Base-by-base conservation (phyloP, 345 rosid genomes). In the Iberis pinnata region DNA sequence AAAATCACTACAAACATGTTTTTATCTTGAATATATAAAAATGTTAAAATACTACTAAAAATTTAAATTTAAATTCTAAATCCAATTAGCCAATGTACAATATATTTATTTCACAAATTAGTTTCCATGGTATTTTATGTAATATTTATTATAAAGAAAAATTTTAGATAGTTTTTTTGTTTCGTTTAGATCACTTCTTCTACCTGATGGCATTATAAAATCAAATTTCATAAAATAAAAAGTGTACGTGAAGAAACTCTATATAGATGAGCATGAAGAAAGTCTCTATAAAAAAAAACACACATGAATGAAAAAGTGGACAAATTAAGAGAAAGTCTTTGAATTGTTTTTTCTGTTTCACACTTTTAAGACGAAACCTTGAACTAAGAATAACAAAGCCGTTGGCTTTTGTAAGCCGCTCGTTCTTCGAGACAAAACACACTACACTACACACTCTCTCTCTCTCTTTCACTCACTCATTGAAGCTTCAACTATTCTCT, bases 361-460 rank as follows among this genome's bases (percentile, higher is more conserved):
- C 70, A 66, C 65, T 66, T 63, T n/a, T 27, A 26, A 55, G 18
- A 55, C 43, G 49, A 51, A 58, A 58, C 54, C 60, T 37, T 58
- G 44, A 26, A 51, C 59, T 38, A 20, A 60, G 55, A 46, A 53
- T 12, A 47, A 60, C 57, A 39, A 52, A 54, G 72, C 64, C 64
- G 58, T 36, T 64, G 64, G 64, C 70, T 49, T 56, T 58, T 55
- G 49, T 58, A 49, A 50, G 58, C 72, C 62, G 72, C 72, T 60
- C 67, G 65, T 60, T 47, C 72, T 67, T 60, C 72, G 67, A 67
- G 72, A 60, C 72, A 53, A 60, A 48, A 54, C 51, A 60, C 46
- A 54, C 54, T 25, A 32, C 37, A 44, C 60, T 7, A 36, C 60
- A 7, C 36, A 38, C 46, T 35, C 42, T 24, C 52, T 52, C 57